A percentile compares a stretch with the other conserved stretches of the same genome.
These are phyloP conservation scores for Helenozyma baotianmanensis DNA, from an alignment of 805 yeast species.

Conservation along the genomic window DNA sequence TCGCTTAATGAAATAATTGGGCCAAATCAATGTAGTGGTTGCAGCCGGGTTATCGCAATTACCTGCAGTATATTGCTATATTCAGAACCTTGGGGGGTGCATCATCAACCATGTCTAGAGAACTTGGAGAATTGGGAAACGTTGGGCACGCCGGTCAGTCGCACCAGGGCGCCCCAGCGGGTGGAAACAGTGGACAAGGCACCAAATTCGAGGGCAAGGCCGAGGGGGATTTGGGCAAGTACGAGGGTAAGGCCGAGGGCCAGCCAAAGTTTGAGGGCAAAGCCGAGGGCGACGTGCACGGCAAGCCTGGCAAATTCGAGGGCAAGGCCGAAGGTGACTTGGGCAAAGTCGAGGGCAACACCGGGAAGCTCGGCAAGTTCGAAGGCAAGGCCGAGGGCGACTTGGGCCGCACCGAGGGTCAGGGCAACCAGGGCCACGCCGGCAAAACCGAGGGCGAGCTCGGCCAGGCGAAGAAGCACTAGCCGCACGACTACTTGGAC, in stretches of 20 bases:
- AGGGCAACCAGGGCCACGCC: neutral
- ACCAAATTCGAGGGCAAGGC: conserved; percentile 5
- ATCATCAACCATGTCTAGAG: too few species aligned
- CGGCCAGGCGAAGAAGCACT: too few species aligned
- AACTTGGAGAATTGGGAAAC: conserved; percentile 16
- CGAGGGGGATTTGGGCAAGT: conserved; percentile 5
- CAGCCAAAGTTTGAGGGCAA: conserved; percentile 11
- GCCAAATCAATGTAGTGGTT: too few species aligned
- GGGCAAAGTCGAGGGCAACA: neutral
- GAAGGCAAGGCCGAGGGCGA: conserved; percentile 14
- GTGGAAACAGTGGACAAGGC: neutral
- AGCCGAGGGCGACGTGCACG: conserved; percentile 8
- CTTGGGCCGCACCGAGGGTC: conserved; percentile 9
- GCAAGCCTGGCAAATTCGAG: conserved; percentile 5
- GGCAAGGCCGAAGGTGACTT: conserved; percentile 7
- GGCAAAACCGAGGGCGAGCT: conserved; percentile 2
- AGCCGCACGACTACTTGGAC: too few species aligned
- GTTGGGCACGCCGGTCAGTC: conserved; percentile 5
- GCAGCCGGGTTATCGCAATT: too few species aligned
- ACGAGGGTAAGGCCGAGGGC: conserved; percentile 12
- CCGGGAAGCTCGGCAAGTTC: conserved; percentile 2
- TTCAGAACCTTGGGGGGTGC: too few species aligned
- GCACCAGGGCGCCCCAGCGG: conserved; percentile 3
- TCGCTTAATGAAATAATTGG: too few species aligned
- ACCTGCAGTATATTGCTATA: too few species aligned